phyloP scores from a whole-genome alignment of 176 grass and related monocot species.

The Miscanthus lutarioriparius region DNA sequence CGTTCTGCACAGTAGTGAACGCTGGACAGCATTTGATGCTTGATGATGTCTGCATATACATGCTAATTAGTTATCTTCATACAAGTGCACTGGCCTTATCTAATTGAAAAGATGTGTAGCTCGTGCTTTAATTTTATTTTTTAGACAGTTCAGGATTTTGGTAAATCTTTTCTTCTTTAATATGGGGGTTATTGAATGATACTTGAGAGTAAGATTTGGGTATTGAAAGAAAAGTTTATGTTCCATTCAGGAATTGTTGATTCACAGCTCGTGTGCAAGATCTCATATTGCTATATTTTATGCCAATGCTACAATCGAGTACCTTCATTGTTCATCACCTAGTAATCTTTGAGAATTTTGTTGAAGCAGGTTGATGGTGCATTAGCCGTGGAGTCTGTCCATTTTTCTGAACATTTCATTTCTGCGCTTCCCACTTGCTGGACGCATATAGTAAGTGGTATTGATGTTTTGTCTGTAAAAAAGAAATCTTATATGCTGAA shows the following conservation, averaged over 20 bases:
- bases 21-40: background rate
- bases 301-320: background rate
- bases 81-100: too few relatives aligned
- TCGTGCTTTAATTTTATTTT: too few relatives aligned
- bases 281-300: background rate
- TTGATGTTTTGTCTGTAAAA: background rate
- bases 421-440: slow-evolving; percentile 62
- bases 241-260: background rate
- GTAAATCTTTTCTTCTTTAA: background rate
- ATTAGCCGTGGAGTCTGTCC: slow-evolving; percentile 66
- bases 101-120: too few relatives aligned
- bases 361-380: slow-evolving; percentile 54
- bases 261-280: background rate
- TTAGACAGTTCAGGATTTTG: background rate
- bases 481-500: background rate
- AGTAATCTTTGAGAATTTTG: slow-evolving; percentile 22
- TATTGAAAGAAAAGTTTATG: background rate
- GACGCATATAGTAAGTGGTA: slow-evolving; percentile 60
- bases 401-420: slow-evolving; percentile 58
- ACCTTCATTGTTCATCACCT: background rate
- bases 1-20: background rate
- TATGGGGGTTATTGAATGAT: background rate
- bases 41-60: background rate
- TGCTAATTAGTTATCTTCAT: background rate
- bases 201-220: background rate